Percentiles rank a stretch among this genome's conserved stretches.
phyloP scores from a whole-genome alignment of 2,329 filamentous ascomycete genomes.

The Ceratocystis alfenasii region DNA sequence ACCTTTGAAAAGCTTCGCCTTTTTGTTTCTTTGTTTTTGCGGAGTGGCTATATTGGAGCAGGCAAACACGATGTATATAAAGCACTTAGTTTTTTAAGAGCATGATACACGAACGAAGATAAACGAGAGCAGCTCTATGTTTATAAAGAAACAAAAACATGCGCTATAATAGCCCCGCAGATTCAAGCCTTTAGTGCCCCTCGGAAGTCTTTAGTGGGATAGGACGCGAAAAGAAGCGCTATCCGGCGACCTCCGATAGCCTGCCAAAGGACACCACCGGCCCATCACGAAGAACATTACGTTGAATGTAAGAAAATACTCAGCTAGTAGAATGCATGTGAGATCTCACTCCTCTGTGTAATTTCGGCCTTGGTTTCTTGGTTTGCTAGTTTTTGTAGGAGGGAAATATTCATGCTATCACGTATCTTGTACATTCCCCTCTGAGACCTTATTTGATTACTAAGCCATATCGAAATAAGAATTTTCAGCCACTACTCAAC shows the following conservation, averaged over 20 bases:
- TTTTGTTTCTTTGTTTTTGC: not conserved
- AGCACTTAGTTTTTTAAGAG: not conserved
- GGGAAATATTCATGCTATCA: not conserved
- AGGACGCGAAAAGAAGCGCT: constrained; percentile 1
- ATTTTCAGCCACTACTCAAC: not conserved
- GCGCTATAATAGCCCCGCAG: not conserved
- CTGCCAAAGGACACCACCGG: not conserved
- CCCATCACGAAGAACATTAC: not conserved
- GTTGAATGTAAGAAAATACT: too few relatives aligned
- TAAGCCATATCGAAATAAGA: constrained; percentile 19
- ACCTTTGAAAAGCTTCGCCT: not conserved
- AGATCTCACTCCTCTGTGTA: too few relatives aligned
- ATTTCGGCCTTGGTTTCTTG: too few relatives aligned
- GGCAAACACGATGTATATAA: not conserved
- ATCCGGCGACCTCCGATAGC: constrained; percentile 23
- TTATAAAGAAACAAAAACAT: not conserved
- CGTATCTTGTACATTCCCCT: not conserved
- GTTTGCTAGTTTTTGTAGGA: too few relatives aligned
- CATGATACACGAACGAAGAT: not conserved
- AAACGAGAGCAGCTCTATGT: not conserved
- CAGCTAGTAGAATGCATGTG: too few relatives aligned
- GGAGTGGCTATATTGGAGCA: not conserved
- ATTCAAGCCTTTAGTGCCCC: not conserved
- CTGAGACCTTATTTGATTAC: constrained; percentile 8
- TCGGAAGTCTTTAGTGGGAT: not conserved